These are phyloP conservation scores for Suillus discolor DNA, from an alignment of 768 basidiomycete genomes.

Conservation along the genomic window DNA sequence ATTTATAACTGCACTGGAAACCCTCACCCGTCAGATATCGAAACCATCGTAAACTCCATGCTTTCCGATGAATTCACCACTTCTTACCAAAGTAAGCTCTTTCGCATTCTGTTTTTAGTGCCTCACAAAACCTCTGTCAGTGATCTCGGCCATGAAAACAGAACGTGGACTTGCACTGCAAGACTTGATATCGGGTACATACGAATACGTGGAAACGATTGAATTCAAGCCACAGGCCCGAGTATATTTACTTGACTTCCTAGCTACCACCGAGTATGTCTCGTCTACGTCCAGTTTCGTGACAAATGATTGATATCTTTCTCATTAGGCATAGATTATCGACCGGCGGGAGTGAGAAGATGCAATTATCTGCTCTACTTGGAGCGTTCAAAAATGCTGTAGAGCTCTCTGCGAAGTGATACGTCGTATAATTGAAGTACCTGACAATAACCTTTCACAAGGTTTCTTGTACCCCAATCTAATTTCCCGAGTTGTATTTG, in stretches of 20 bases:
- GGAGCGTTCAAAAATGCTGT: conserved; percentile 94
- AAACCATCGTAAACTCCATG: conserved; percentile 93
- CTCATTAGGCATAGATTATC: conserved; percentile 79
- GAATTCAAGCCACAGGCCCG: conserved; percentile 86
- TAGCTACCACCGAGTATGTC: conserved; percentile 94
- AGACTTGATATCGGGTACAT: conserved; percentile 89
- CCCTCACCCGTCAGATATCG: conserved; percentile 94
- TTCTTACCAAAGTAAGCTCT: conserved; percentile 71
- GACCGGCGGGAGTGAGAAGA: conserved; percentile 91
- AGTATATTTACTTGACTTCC: conserved; percentile 87
- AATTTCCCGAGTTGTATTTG: not conserved
- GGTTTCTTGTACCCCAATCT: not conserved
- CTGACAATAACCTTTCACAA: not conserved
- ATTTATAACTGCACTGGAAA: conserved; percentile 97
- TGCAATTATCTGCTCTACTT: conserved; percentile 89
- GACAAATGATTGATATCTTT: not conserved
- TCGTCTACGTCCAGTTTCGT: not conserved
- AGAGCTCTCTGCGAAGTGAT: conserved; percentile 61
- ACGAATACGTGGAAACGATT: conserved; percentile 85
- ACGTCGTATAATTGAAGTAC: not conserved
- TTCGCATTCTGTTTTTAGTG: not conserved
- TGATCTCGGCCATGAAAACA: conserved; percentile 83
- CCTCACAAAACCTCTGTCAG: conserved; percentile 40
- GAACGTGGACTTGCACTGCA: conserved; percentile 95
- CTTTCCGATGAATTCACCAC: conserved; percentile 94